These are phyloP conservation scores for Annulohypoxylon truncatum DNA, from an alignment of 2,329 filamentous ascomycete species.

Conservation along the genomic window DNA sequence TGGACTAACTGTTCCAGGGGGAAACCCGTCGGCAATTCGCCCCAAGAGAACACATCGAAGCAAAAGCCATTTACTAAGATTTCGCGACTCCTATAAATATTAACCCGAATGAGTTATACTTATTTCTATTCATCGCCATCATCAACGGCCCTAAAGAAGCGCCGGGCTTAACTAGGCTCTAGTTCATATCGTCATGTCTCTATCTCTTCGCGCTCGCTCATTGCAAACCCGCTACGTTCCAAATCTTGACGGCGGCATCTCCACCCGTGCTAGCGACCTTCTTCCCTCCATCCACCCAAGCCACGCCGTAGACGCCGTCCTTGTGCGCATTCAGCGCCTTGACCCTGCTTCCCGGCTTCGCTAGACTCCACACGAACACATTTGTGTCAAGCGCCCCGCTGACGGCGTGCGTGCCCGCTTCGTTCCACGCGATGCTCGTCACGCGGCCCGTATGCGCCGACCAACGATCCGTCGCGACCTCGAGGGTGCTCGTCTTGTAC, in stretches of 20 bases:
- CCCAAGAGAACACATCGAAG: not conserved
- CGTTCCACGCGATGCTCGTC: constrained; percentile 78
- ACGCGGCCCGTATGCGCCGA: constrained; percentile 70
- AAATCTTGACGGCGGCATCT: constrained; percentile 92
- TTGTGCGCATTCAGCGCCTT: constrained; percentile 93
- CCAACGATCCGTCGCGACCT: constrained; percentile 80
- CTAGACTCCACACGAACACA: constrained; percentile 90
- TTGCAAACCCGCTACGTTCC: constrained; percentile 72
- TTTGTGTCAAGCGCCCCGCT: constrained; percentile 92
- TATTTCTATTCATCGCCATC: constrained; percentile 5
- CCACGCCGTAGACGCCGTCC: constrained; percentile 90
- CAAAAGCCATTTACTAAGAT: not conserved
- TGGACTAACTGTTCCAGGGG: not conserved
- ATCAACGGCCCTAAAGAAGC: not conserved
- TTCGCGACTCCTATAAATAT: not conserved
- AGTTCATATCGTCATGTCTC: not conserved
- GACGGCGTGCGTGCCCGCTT: constrained; percentile 78
- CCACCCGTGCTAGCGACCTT: constrained; percentile 84
- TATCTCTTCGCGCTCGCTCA: constrained; percentile 44
- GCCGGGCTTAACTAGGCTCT: not conserved
- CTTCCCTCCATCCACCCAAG: constrained; percentile 75
- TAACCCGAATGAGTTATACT: not conserved
- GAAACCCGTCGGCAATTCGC: not conserved
- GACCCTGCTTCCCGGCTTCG: constrained; percentile 83
- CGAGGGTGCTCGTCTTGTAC: constrained; percentile 72